Evolutionary conservation across 257 asterid species (phyloP), one percentile per base, ranked within the genome.

Genomic region (Solanum pennellii): DNA sequence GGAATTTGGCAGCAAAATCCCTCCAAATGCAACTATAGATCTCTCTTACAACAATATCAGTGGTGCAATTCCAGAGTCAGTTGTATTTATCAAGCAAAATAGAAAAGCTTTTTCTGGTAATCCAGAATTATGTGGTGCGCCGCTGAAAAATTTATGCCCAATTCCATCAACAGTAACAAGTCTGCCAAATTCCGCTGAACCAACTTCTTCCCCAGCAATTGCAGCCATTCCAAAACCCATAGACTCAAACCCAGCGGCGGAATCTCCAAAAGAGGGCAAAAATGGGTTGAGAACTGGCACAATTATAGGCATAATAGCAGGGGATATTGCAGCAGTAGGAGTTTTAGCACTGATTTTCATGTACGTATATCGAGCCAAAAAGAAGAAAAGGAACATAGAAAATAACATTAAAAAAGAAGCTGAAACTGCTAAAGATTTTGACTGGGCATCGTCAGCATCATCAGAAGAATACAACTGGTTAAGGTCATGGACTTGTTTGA

Each of bases 171-270:
- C 94, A 2, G 87, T 88, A 56, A 91, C 93, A 6, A 82, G 90
- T 6, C 87, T 88, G 1, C 96, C 96, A 3, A 93, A 91, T 47
- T 83, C 93, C 41, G 62, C 95, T 1, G 90, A 83, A 20, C 92
- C 94, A 10, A 94, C 89, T 12, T 96, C 97, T n/a, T 97, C 98
- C 1, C 97, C 99, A 9, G 99, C 99, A 41, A 94, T 95, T 65
- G 98, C 99, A 68, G 98, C 98, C 69, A 93, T 94, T 13, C 99
- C 99, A 1, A 91, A 95, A 27, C 88, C 96, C 20, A 89, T 92
- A 1, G 91, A 60, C 83, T 91, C 98, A 21, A 90, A 79, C 86
- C 94, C 96, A 1, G 91, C 84, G 0, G 79, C 93, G 11, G 84
- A 86, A 49, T 87, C 93, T n/a, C 23, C 88, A 2, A 88, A 75